Evolutionary conservation across 306 rosid genomes (phyloP).

Genomic region (Cucumis cinereus): DNA sequence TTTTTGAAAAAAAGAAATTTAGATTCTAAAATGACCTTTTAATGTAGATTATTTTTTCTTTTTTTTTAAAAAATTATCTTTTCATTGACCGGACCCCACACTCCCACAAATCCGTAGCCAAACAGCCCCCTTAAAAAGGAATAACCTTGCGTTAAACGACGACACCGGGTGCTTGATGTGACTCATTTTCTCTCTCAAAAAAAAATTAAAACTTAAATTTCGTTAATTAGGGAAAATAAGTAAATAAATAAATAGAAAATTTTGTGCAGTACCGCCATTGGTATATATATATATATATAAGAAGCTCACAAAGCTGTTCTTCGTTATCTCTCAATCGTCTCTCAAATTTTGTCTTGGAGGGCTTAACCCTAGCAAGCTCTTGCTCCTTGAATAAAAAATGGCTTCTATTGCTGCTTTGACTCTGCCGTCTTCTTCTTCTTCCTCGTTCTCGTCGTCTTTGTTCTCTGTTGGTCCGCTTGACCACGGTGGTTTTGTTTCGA

Average conservation of each 20-base stretch:
- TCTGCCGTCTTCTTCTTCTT: background rate
- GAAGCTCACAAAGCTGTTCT: background rate
- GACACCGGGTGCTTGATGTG: background rate
- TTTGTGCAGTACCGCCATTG: background rate
- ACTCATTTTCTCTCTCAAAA: background rate
- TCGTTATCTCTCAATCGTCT: background rate
- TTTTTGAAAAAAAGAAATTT: background rate
- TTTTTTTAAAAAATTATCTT: too few species aligned
- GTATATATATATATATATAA: background rate
- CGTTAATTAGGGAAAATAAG: background rate
- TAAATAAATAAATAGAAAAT: background rate
- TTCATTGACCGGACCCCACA: background rate
- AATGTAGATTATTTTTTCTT: background rate
- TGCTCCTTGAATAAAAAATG: background rate
- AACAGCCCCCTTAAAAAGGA: background rate
- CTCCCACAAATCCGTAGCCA: background rate
- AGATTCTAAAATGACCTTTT: background rate
- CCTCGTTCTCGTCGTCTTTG: background rate
- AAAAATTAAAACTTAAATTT: background rate
- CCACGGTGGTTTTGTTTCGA: background rate
- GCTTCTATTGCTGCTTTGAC: background rate
- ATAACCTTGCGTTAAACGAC: background rate
- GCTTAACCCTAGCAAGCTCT: background rate
- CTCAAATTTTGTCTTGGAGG: background rate
- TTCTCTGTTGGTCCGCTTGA: background rate